Evolutionary conservation across 192 early-diverging fungal genomes (phyloP), one percentile per base, ranked within the genome.

Genomic region (Phycomyces nitens): DNA sequence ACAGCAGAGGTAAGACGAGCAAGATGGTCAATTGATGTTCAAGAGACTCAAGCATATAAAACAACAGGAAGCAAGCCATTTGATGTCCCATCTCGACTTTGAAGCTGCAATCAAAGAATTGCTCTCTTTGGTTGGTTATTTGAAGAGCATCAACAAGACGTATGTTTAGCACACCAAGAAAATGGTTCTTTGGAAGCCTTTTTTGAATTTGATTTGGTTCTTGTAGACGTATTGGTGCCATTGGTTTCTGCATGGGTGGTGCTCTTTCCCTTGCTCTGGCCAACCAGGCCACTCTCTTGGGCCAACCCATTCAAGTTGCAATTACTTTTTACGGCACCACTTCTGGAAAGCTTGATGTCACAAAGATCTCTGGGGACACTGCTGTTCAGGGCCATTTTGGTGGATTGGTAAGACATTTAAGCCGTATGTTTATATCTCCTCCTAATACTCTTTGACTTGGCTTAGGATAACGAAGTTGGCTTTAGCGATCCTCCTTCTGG

Each of bases 181-280:
- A 39, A 58, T 40, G 23, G 23, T 8, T 61, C 16, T 49, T 24
- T 61, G 18, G 11, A 34, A n/a, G n/a, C n/a, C 5, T 12, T 38
- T 40, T 34, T 16, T 55, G 22, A 55, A 40, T 43, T n/a, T 56
- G 7, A 9, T 38, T 62, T 6, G 7, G 40, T 47, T 0, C 18
- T n/a, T 41, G 7, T 53, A 58, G 77, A 11, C 76, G 78, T 52
- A 72, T 82, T 38, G 80, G 71, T 4, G 54, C 69, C 5, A 39
- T 77, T 39, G 80, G 80, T 14, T 79, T 82, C 61, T 82, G 74
- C 58, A 79, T 82, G 66, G 80, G 80, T 23, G 80, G 80, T 55
- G 76, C 67, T 1, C 29, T 80, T 4, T 63, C 58, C 12, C 47
- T 82, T 44, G 77, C 80, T 15, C 34, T 79, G 9, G 72, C 77